Evolutionary conservation across 148 eudicot genomes (phyloP), one percentile per base, ranked within the genome.

Genomic region (Polygonum maritimum): DNA sequence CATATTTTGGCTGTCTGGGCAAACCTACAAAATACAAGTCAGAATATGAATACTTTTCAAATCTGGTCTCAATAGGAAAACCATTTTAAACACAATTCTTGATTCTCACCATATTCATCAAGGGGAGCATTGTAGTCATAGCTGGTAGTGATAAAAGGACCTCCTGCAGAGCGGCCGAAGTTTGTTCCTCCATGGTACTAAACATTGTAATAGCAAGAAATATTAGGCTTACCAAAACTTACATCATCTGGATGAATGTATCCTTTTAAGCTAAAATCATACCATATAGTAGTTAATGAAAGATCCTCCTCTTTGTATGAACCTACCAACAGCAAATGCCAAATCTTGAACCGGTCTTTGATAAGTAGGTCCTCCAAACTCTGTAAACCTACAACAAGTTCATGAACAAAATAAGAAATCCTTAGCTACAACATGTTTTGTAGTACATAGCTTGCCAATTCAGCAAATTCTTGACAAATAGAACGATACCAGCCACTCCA

Each of bases 181-280:
- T 93, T 93, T 39, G 98, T 93, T 78, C 98, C 98, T 26, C 98
- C 98, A 76, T 93, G 98, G 76, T 87, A 93, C 98, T 93, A 77
- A 79, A 77, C 80, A 79, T 75, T 65, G 79, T 71, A 76, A 48
- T 48, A 52, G 13, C 48, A 48, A 55, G 51, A 67, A 67, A 67
- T 36, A 67, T 16, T 3, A 26, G 15, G 35, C 3, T 52, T 71
- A n/a, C 31, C 14, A 72, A 48, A 44, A 19, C 54, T 72, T 19
- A 21, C 18, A 44, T 7, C 2, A 41, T 10, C 14, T 44, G 54
- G 16, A 19, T 26, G 15, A n/a, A 44, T n/a, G n/a, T n/a, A 51
- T 19, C 7, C 47, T 44, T 7, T 6, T 44, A 35, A 44, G 54
- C 26, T 45, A 26, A 74, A 82, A 78, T 47, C 83, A 45, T 80